Base-by-base conservation (phyloP, 305 asterid species). In the Caryopteris hybrid region DNA sequence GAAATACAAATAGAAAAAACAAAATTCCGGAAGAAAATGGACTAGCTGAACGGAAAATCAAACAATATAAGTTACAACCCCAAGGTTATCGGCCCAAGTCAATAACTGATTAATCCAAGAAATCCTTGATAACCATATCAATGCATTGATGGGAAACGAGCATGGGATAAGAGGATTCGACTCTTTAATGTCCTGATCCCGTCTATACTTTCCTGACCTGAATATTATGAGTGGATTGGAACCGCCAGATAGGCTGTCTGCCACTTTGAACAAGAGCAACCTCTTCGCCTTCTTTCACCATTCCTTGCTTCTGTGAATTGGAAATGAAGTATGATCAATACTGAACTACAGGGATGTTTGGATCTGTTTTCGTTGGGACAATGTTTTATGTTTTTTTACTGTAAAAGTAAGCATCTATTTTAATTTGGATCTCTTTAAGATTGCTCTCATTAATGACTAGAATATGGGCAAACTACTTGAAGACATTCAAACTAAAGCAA, bases 211-310 rank as follows among this genome's bases (percentile, higher is more conserved):
- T 80, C 76, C 99, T 82, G 78, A 93, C 92, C 84, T 90, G 97
- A 78, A 90, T 93, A 72, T 87, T 90, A 75, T 93, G 98, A 21
- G 96, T 93, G 56, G 97, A 88, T 42, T 90, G 89, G 78, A 79
- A 85, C 66, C 95, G 78, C 96, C 96, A 88, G 64, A 93, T 93
- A 2, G 95, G 98, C 65, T 93, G 95, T 52, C 75, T 82, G 47
- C 98, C 98, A 41, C 98, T 93, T 83, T 90, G 97, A 62, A 93
- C 94, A 58, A 93, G 96, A 39, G 98, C 96, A 39, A 93, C 90
- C 64, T 86, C 88, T 74, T 93, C 97, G 6, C 97, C 97, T 78
- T 84, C 84, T 83, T 87, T 90, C 81, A 93, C 94, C 96, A 88
- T 85, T 74, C 96, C 97, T 78, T 92, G 98, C 71, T 82, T 85